phyloP scores from a whole-genome alignment of 495 filamentous ascomycete species.

The Ascodesmis nigricans region DNA sequence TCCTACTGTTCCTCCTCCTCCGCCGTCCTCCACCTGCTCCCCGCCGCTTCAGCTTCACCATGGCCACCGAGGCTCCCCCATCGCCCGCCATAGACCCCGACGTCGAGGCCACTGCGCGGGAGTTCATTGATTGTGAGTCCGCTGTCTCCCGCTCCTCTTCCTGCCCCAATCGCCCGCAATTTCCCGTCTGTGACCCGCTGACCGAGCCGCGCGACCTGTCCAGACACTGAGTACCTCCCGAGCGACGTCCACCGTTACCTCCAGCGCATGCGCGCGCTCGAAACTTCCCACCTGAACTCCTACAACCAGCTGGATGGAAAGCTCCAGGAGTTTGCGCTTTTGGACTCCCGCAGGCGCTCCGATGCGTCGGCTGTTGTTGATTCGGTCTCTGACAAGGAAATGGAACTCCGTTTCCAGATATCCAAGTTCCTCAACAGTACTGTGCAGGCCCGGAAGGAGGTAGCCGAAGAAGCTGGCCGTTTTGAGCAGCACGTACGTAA shows the following conservation, averaged over 20 bases:
- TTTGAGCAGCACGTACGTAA: slow-evolving; percentile 38
- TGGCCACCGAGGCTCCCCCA: neutral
- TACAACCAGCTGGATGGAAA: slow-evolving; percentile 48
- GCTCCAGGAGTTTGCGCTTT: slow-evolving; percentile 47
- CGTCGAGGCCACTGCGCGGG: slow-evolving; percentile 78
- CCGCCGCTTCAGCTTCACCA: too few species aligned
- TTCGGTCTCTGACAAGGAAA: slow-evolving; percentile 14
- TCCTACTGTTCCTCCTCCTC: too few species aligned
- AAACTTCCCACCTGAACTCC: slow-evolving; percentile 43
- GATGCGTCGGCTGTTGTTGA: slow-evolving; percentile 24
- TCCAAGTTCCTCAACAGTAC: slow-evolving; percentile 52
- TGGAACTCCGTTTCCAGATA: slow-evolving; percentile 49
- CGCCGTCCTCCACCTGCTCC: too few species aligned
- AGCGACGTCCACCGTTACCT: slow-evolving; percentile 80
- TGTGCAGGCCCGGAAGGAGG: slow-evolving; percentile 49
- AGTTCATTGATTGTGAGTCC: slow-evolving; percentile 64
- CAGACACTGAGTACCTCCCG: slow-evolving; percentile 78
- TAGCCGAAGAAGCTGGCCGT: slow-evolving; percentile 63
- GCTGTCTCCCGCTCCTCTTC: neutral
- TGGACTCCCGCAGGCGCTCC: slow-evolving; percentile 34
- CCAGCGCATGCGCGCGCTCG: slow-evolving; percentile 65
- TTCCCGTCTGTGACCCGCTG: slow-evolving; percentile 2
- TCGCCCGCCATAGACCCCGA: slow-evolving; percentile 46
- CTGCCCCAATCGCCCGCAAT: neutral
- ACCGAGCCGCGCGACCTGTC: slow-evolving; percentile 1